phyloP scores from a whole-genome alignment of 78 protist species.

The Dictyostelium capitatum region DNA sequence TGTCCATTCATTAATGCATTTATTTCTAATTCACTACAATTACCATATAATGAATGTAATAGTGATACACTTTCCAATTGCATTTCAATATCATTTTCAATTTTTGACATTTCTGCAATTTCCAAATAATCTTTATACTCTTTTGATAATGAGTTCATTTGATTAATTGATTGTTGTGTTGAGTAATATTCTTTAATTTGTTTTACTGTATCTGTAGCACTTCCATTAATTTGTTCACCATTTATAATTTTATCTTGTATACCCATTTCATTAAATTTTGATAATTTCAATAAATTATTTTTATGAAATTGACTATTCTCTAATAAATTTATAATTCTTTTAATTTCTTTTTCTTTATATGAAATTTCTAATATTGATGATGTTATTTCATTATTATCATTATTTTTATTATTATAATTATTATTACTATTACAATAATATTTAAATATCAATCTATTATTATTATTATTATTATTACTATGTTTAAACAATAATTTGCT shows the following conservation, averaged over 20 bases:
- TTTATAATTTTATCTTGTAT: background rate
- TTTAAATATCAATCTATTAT: too few relatives aligned
- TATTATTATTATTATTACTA: too few relatives aligned
- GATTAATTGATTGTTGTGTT: background rate
- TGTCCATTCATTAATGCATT: conserved; percentile 22
- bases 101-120: background rate
- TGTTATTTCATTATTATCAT: background rate
- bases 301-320: background rate
- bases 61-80: background rate
- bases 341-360: conserved; percentile 29
- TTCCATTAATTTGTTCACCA: background rate
- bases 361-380: background rate
- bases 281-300: background rate
- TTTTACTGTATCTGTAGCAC: background rate
- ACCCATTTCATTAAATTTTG: background rate
- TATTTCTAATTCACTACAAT: background rate
- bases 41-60: background rate
- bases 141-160: background rate
- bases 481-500: too few relatives aligned
- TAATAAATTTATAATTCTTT: conserved; percentile 23
- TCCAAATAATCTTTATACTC: conserved; percentile 10
- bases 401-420: background rate
- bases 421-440: background rate
- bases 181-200: conserved; percentile 10
- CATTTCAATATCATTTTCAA: background rate